Evolutionary conservation across 306 rosid genomes (phyloP), one percentile per base, ranked within the genome.

Genomic region (Trichosanthes truncata): DNA sequence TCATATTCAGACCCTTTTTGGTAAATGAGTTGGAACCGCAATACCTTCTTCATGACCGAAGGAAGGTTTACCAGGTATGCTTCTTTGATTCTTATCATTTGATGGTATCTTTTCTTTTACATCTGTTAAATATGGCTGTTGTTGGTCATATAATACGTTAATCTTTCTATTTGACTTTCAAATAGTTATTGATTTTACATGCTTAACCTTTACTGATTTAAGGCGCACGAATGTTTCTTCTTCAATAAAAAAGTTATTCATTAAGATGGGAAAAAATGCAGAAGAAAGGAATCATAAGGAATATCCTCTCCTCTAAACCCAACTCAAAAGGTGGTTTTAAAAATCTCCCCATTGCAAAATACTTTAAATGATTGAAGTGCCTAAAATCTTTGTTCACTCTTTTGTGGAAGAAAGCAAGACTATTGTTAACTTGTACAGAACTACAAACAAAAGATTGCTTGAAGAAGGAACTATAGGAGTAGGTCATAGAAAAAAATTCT

Each of bases 41-140:
- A 61, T 87, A 95, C 87, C 99, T 95, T 84, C 99, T 95, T 84
- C 99, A 95, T 80, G 99, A 95, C 81, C 86, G 99, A 43, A 88
- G 97, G 84, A 87, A 93, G 88, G 99, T 95, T 49, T 95, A 95
- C 65, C 90, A 95, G 96, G 99, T 95, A 90, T 65, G 85, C 25
- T 15, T 74, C 55, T 62, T 80, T 71, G 69, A 23, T 69, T 62
- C 40, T 67, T 75, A 25, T 65, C 38, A 53, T 75, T 81, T 57
- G 72, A 62, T 33, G 72, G 45, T 38, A 55, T 57, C 52, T 21
- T 67, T 38, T 36, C 25, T 76, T n/a, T 35, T 21, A 21, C 36
- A 23, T 36, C 2, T 38, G 26, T 20, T 76, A 56, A n/a, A 18
- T 20, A 20, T 5, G 38, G 5, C 35, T 23, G 38, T 45, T 23